These are phyloP conservation scores for Tylopilus sp. DNA, from an alignment of 768 basidiomycete genomes.

Conservation along the genomic window DNA sequence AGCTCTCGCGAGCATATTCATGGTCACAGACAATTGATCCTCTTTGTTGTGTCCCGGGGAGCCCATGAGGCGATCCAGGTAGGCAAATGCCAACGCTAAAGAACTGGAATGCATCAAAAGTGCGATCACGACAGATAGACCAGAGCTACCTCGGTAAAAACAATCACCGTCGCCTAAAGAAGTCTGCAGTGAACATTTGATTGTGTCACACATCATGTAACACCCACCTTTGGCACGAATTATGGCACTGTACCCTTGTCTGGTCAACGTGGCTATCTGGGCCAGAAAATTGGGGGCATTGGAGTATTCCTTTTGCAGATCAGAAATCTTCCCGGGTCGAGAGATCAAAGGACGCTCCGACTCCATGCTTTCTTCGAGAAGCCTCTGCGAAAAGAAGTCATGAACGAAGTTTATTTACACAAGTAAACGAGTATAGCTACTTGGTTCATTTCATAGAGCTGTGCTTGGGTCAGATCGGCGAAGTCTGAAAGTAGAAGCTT, in stretches of 20 bases:
- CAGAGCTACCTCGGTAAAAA: conserved; percentile 77
- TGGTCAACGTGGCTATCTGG: conserved; percentile 71
- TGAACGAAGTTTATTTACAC: not conserved
- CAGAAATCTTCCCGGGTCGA: conserved; percentile 46
- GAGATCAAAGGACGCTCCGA: conserved; percentile 53
- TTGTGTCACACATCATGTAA: conserved; percentile 3
- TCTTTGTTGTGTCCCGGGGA: conserved; percentile 43
- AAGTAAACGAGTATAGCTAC: conserved; percentile 17
- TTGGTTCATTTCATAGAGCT: conserved; percentile 42
- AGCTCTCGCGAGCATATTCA: conserved; percentile 48
- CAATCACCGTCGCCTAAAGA: conserved; percentile 80
- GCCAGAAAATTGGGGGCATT: conserved; percentile 57
- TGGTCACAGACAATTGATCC: conserved; percentile 51
- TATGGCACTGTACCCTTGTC: conserved; percentile 60
- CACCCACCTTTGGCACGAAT: conserved; percentile 67
- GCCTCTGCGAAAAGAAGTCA: conserved; percentile 26
- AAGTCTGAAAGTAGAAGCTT: conserved; percentile 28
- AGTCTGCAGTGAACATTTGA: not conserved
- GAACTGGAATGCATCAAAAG: conserved; percentile 18
- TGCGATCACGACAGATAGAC: not conserved
- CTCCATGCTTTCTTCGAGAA: conserved; percentile 38
- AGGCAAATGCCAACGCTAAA: conserved; percentile 78
- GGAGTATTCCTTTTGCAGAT: conserved; percentile 63
- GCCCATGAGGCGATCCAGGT: conserved; percentile 66
- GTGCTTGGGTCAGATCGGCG: conserved; percentile 28